Evolutionary conservation across 2,329 filamentous ascomycete genomes (phyloP), one percentile per base, ranked within the genome.

Genomic region (Epichloe gansuensis): DNA sequence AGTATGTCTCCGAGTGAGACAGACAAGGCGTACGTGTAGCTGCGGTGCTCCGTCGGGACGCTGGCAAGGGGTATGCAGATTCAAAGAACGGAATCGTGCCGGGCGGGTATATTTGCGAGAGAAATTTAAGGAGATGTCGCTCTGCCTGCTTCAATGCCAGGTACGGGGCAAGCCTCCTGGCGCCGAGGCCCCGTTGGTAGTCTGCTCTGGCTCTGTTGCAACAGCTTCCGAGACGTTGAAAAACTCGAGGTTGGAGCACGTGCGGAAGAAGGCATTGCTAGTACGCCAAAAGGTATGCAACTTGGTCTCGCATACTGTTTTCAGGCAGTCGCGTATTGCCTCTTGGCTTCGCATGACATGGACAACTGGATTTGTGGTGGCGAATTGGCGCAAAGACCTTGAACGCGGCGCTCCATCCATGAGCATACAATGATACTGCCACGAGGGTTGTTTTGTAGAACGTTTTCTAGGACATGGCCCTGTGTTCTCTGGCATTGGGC

Each of bases 231-330:
- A 83, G 15, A 86, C 71, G 59, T 89, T 89, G 70, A 82, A 88
- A 64, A 88, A 91, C 61, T 90, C 86, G 56, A 85, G 78, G 58
- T 87, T 89, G 11, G 83, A 83, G 62, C 82, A 87, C 2, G 74
- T 74, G 48, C 83, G 74, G 58, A 86, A 81, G 15, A 85, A 75
- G 2, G 74, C 69, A 23, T 72, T 75, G 57, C 76, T 80, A 13
- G 76, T 74, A 17, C 75, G 72, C 28, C 87, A 66, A 6, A 88
- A 71, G 46, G 78, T 78, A 44, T 74, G 70, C 2, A 84, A 72
- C 58, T 79, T 81, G 39, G 73, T 69, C 31, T 75, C 68, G 48
- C 82, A 75, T 59, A 72, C 72, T n/a, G 77, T 70, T 43, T 71
- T 75, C 42, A 88, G 71, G 58, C 87, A 81, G 0, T 75, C 69